A percentile compares a stretch with the other conserved stretches of the same genome.
These are phyloP conservation scores for Candida glucosophila DNA, from an alignment of 1,139 yeast genomes.

Conservation along the genomic window DNA sequence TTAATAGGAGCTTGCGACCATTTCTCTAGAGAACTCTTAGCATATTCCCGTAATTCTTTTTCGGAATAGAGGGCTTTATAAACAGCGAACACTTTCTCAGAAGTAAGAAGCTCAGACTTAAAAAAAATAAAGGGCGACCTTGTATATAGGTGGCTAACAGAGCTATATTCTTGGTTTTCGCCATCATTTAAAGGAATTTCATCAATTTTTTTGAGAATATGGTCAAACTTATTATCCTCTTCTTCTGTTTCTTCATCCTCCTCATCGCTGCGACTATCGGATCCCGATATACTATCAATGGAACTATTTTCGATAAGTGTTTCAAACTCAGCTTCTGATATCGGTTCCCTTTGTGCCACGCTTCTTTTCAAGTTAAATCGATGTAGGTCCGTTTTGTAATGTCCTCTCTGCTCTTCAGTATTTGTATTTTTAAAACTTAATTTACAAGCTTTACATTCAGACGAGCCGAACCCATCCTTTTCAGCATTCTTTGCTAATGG, in stretches of 20 bases:
- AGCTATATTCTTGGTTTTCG: constrained; percentile 17
- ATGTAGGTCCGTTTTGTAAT: constrained; percentile 40
- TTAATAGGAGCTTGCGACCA: constrained; percentile 18
- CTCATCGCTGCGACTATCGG: constrained; percentile 22
- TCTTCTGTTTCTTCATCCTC: constrained; percentile 8
- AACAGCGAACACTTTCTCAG: constrained; percentile 49
- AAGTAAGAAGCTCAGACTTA: constrained; percentile 36
- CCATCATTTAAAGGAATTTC: constrained; percentile 4
- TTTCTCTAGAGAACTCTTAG: constrained; percentile 31
- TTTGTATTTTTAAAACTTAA: constrained; percentile 42
- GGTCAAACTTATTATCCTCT: constrained; percentile 15
- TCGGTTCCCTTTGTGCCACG: constrained; percentile 34
- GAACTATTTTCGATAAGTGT: constrained; percentile 41
- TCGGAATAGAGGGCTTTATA: constrained; percentile 59
- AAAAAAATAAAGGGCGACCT: constrained; percentile 57
- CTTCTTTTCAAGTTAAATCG: constrained; percentile 52
- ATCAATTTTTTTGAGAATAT: constrained; percentile 23
- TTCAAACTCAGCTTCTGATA: constrained; percentile 56
- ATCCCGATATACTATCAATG: constrained; percentile 53
- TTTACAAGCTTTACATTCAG: no score
- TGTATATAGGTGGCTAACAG: constrained; percentile 49
- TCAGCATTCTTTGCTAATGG: constrained; percentile 54
- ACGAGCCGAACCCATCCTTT: no score
- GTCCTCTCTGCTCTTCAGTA: background rate
- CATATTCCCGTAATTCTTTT: constrained; percentile 22